These are phyloP conservation scores for Hapsidospora chrysogenum DNA, from an alignment of 495 filamentous ascomycete species.

Conservation along the genomic window DNA sequence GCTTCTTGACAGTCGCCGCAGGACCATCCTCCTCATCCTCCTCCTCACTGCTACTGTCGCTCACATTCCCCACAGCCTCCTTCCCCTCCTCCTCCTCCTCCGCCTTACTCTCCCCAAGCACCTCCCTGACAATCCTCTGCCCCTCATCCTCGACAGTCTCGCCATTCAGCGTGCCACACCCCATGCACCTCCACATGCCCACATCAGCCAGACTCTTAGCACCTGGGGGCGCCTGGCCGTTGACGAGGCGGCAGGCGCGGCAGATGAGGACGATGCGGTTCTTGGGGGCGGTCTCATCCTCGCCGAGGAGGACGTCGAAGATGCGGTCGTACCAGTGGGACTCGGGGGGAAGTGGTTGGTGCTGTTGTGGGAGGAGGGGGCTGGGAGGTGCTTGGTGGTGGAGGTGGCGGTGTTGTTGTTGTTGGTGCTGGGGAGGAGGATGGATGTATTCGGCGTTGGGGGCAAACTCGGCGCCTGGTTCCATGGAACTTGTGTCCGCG, in stretches of 20 bases:
- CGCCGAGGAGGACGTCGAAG: slow-evolving; percentile 78
- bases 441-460: slow-evolving; percentile 25
- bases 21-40: neutral
- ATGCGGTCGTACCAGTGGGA: slow-evolving; percentile 88
- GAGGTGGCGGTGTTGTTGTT: slow-evolving; percentile 22
- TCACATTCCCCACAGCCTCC: neutral
- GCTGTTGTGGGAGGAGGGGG: slow-evolving; percentile 2
- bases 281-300: slow-evolving; percentile 85
- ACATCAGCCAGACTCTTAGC: slow-evolving; percentile 61
- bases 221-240: slow-evolving; percentile 89
- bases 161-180: slow-evolving; percentile 74
- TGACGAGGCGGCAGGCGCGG: slow-evolving; percentile 66
- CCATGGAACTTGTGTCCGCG: slow-evolving; percentile 7
- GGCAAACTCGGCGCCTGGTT: slow-evolving; percentile 33
- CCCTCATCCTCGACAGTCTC: slow-evolving; percentile 48
- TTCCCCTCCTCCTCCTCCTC: neutral
- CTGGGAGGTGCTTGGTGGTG: slow-evolving; percentile 3
- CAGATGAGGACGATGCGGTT: slow-evolving; percentile 88
- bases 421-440: slow-evolving; percentile 21
- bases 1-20: neutral
- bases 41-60: neutral
- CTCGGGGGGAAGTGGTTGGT: slow-evolving; percentile 24
- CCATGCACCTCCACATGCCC: slow-evolving; percentile 77
- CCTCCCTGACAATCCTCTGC: slow-evolving; percentile 38
- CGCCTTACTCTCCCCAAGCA: slow-evolving; percentile 12